Evolutionary conservation across 2,329 filamentous ascomycete genomes (phyloP).

Genomic region (Dothideomycetes sp.): DNA sequence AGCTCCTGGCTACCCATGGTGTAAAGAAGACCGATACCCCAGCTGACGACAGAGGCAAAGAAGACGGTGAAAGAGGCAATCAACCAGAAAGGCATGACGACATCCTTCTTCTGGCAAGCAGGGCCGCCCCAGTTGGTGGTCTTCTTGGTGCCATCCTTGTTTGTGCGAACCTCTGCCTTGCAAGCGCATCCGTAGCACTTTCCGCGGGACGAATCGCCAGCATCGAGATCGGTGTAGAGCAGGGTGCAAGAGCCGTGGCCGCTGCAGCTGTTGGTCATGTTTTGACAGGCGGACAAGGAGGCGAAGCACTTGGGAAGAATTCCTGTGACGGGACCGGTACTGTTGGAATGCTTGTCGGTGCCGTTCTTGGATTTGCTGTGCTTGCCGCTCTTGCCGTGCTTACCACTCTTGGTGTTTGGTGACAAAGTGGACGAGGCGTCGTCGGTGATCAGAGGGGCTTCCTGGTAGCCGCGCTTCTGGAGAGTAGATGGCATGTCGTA

Average conservation of each 20-base stretch:
- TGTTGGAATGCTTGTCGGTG: conserved; percentile 20
- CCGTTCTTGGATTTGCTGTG: conserved; percentile 4
- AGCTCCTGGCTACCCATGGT: conserved; percentile 78
- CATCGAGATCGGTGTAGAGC: conserved; percentile 48
- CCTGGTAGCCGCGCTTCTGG: conserved; percentile 19
- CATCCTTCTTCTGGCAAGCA: conserved; percentile 83
- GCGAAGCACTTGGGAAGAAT: conserved; percentile 67
- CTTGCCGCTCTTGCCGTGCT: conserved; percentile 11
- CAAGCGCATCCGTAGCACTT: conserved; percentile 77
- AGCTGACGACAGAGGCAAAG: conserved; percentile 57
- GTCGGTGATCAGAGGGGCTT: conserved; percentile 17
- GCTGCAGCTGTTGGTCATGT: conserved; percentile 68
- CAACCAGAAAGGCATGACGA: conserved; percentile 83
- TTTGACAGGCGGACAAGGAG: conserved; percentile 57
- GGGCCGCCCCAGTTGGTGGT: conserved; percentile 72
- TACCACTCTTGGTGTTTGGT: conserved; percentile 10
- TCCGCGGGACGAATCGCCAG: conserved; percentile 26
- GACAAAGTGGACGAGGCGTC: too few relatives aligned
- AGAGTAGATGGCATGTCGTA: conserved; percentile 23
- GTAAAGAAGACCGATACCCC: conserved; percentile 70
- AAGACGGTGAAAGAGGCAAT: conserved; percentile 66
- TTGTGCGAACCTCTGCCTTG: conserved; percentile 46
- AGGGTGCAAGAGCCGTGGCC: conserved; percentile 69
- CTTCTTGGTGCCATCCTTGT: conserved; percentile 45
- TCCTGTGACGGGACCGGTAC: conserved; percentile 33